Evolutionary conservation across 2,329 filamentous ascomycete genomes (phyloP).

Genomic region (Paramyrothecium sp.): DNA sequence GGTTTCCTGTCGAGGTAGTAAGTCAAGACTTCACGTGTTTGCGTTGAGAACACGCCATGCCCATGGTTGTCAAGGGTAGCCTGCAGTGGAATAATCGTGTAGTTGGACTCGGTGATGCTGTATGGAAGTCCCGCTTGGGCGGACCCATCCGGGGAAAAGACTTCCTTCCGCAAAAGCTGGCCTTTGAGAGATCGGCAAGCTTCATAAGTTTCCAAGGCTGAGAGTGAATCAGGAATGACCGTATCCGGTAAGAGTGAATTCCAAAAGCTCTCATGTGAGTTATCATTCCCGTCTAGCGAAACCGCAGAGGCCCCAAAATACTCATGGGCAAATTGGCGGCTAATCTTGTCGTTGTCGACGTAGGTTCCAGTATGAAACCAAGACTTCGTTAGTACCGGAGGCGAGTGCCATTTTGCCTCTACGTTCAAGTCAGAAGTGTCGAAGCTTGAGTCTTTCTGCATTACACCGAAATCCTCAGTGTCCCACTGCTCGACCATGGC

Average conservation of each 20-base stretch:
- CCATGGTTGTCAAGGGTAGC: not conserved
- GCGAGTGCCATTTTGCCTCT: not conserved
- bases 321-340: not conserved
- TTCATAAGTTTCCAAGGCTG: not conserved
- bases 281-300: not conserved
- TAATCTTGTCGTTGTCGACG: not conserved
- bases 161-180: not conserved
- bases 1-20: not conserved
- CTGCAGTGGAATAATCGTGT: not conserved
- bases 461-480: constrained; percentile 7
- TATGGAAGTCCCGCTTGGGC: not conserved
- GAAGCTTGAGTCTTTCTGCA: not conserved
- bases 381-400: not conserved
- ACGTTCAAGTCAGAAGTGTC: not conserved
- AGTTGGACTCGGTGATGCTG: not conserved
- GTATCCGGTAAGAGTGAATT: not conserved
- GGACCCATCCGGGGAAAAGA: not conserved
- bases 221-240: not conserved
- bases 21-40: not conserved
- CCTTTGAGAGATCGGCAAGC: not conserved
- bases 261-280: not conserved
- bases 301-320: not conserved
- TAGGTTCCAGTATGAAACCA: constrained; percentile 5
- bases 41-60: not conserved
- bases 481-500: constrained; percentile 25